Conservation (phyloP, 129 eudicot genomes). For the Flaveria brownii region DNA sequence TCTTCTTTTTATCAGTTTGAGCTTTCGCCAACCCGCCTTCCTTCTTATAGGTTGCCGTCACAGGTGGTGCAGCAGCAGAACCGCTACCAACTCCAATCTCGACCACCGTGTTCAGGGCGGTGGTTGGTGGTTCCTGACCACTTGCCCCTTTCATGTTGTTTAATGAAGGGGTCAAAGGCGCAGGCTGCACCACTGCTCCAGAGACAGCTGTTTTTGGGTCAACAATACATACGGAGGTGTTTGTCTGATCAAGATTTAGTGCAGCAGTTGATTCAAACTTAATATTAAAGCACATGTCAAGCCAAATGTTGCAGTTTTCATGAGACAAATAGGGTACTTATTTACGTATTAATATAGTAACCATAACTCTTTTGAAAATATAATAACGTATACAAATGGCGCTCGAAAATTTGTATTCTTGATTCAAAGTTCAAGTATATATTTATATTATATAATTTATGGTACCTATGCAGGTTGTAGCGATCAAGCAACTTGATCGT, state of each 20-base stretch:
- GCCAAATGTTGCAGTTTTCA: not conserved
- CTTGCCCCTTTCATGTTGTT: conserved; percentile 50
- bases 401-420: not conserved
- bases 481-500: conserved; percentile 92
- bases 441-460: conserved; percentile 1
- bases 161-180: conserved; percentile 55
- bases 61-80: conserved; percentile 47
- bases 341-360: not conserved
- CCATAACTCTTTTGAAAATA: conserved; percentile 9
- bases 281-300: not conserved
- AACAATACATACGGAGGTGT: conserved; percentile 45
- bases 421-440: conserved; percentile 16
- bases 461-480: conserved; percentile 59
- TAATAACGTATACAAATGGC: not conserved
- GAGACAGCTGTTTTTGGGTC: conserved; percentile 59
- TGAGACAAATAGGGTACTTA: not conserved
- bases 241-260: conserved; percentile 64
- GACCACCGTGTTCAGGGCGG: conserved; percentile 36
- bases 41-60: conserved; percentile 46
- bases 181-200: conserved; percentile 46
- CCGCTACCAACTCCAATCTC: conserved; percentile 55
- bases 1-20: conserved; percentile 83
- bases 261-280: conserved; percentile 52
- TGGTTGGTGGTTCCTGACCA: conserved; percentile 50
- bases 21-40: conserved; percentile 55